Conservation (phyloP, 2,329 filamentous ascomycete genomes). For the Dryadomyces quercivorus region DNA sequence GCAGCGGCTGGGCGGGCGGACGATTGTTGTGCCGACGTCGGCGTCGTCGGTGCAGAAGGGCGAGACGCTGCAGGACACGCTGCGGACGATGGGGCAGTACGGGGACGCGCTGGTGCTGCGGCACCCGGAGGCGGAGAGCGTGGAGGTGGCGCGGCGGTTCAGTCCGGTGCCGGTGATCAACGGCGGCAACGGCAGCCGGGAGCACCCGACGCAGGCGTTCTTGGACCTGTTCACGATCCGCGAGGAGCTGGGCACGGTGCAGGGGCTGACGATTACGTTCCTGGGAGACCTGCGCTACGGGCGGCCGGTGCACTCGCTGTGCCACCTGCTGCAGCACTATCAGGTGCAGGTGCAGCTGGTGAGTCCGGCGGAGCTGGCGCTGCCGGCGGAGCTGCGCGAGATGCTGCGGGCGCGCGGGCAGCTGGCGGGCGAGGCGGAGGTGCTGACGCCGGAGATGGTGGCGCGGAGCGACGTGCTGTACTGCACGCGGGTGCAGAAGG, state of each 20-base stretch:
- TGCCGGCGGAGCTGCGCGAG: conserved; percentile 64
- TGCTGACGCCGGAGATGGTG: conserved; percentile 77
- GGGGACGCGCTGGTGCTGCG: conserved; percentile 92
- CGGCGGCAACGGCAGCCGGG: conserved; percentile 86
- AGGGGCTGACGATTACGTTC: conserved; percentile 92
- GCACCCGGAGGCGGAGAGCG: conserved; percentile 73
- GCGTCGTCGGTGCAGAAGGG: conserved; percentile 90
- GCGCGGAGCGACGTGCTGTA: conserved; percentile 84
- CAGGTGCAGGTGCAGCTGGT: conserved; percentile 90
- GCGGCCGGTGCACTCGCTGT: conserved; percentile 86
- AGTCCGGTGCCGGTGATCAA: conserved; percentile 91
- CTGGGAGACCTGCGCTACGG: conserved; percentile 87
- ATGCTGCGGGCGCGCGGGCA: conserved; percentile 63
- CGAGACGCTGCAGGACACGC: conserved; percentile 83
- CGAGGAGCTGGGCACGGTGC: conserved; percentile 91
- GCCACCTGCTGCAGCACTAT: conserved; percentile 91
- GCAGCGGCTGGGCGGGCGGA: conserved; percentile 90
- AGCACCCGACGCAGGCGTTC: conserved; percentile 97
- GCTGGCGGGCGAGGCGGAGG: conserved; percentile 61
- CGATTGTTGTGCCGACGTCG: conserved; percentile 67
- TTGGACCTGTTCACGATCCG: conserved; percentile 97
- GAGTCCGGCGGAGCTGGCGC: conserved; percentile 62
- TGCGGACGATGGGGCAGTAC: conserved; percentile 89
- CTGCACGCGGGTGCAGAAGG: conserved; percentile 93
- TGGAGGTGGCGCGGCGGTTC: conserved; percentile 73